phyloP scores from a whole-genome alignment of 2,329 filamentous ascomycete genomes.

The Monilinia aucupariae region DNA sequence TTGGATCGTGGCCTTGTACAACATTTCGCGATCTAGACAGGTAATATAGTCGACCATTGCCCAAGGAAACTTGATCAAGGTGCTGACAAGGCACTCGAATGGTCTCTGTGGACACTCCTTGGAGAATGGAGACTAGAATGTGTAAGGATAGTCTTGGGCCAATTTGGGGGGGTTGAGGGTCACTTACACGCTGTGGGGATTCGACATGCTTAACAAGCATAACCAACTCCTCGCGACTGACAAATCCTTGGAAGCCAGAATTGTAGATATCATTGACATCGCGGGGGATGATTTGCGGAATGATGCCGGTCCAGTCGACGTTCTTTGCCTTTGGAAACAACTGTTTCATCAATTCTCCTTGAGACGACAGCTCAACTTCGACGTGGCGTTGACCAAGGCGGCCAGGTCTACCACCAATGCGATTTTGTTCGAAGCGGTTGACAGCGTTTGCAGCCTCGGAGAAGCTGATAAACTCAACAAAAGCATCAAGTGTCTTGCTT shows the following conservation, averaged over 20 bases:
- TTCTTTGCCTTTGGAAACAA: constrained; percentile 55
- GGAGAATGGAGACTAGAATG: constrained; percentile 51
- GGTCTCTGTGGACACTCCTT: constrained; percentile 58
- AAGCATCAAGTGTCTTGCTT: constrained; percentile 57
- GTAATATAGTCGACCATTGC: constrained; percentile 52
- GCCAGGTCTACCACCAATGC: constrained; percentile 37
- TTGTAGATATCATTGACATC: constrained; percentile 36
- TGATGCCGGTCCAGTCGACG: constrained; percentile 48
- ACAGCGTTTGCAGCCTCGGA: constrained; percentile 51
- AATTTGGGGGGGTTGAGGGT: background rate
- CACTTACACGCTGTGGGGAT: constrained; percentile 54
- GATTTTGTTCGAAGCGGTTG: constrained; percentile 42
- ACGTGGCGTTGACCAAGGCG: constrained; percentile 54
- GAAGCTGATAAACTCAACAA: constrained; percentile 51
- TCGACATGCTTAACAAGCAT: constrained; percentile 61
- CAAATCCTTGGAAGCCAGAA: constrained; percentile 55
- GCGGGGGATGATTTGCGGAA: constrained; percentile 40
- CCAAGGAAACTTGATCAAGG: constrained; percentile 51
- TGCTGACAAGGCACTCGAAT: constrained; percentile 61
- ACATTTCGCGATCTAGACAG: constrained; percentile 48
- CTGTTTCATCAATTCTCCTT: constrained; percentile 53
- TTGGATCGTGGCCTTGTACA: constrained; percentile 47
- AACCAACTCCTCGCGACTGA: constrained; percentile 57
- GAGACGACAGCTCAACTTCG: constrained; percentile 52
- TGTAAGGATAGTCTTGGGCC: constrained; percentile 14